Percentiles rank a stretch among this genome's conserved stretches.
phyloP scores from a whole-genome alignment of 768 basidiomycete species.

The Suillus bovinus region DNA sequence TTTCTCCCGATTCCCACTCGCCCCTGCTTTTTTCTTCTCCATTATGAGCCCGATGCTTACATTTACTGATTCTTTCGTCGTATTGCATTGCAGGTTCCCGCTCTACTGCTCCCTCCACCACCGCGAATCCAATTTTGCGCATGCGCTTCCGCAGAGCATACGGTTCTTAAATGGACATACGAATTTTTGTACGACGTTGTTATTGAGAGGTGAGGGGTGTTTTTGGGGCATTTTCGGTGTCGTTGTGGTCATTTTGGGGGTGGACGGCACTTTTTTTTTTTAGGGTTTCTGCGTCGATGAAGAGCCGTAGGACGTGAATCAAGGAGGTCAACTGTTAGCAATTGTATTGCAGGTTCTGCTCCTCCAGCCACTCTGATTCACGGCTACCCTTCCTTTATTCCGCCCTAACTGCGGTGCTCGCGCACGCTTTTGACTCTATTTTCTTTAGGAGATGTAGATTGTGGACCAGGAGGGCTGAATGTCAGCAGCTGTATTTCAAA shows the following conservation, averaged over 20 bases:
- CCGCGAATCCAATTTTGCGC: constrained; percentile 80
- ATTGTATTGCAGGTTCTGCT: not conserved
- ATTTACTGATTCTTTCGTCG: not conserved
- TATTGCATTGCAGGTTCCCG: constrained; percentile 44
- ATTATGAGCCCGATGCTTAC: not conserved
- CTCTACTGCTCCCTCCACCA: constrained; percentile 82
- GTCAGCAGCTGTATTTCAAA: not conserved
- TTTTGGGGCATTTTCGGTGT: not conserved
- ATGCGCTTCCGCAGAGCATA: constrained; percentile 73
- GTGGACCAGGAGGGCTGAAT: not conserved
- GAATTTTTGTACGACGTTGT: constrained; percentile 83
- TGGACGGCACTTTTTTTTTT: too few species aligned
- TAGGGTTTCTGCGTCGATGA: not conserved
- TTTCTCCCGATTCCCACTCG: not conserved
- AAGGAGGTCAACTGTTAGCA: not conserved
- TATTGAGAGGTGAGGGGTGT: constrained; percentile 49
- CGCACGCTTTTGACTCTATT: not conserved
- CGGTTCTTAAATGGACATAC: constrained; percentile 83
- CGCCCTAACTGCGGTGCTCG: not conserved
- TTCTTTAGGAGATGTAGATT: not conserved
- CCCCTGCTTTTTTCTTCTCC: not conserved
- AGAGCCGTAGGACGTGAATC: not conserved
- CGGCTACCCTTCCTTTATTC: not conserved
- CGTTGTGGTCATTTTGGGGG: not conserved
- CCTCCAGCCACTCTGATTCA: not conserved